Percentiles rank a stretch among this genome's conserved stretches.
These are phyloP conservation scores for Phaeophleospora eucalypticola DNA, from an alignment of 2,329 filamentous ascomycete species.

Conservation along the genomic window DNA sequence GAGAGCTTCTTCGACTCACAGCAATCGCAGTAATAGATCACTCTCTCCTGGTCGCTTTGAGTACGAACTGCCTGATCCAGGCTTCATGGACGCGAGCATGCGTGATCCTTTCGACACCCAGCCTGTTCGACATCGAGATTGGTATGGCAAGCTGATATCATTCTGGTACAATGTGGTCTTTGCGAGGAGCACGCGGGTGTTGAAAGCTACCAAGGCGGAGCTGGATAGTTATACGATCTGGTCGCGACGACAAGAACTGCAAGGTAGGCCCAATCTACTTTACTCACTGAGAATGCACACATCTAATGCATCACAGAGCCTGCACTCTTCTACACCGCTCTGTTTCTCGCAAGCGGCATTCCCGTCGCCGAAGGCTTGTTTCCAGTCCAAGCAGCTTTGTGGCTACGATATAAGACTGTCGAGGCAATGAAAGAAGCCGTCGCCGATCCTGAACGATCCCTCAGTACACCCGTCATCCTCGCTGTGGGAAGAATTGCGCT, in stretches of 20 bases:
- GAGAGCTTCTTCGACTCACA: constrained; percentile 3
- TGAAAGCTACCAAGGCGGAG: constrained; percentile 16
- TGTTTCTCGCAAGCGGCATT: constrained; percentile 23
- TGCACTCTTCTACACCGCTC: constrained; percentile 21
- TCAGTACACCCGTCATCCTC: constrained; percentile 21
- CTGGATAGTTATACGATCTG: constrained; percentile 17
- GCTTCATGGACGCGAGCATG: constrained; percentile 17
- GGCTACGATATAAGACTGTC: constrained; percentile 17
- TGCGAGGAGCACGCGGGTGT: constrained; percentile 12
- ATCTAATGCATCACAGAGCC: constrained; percentile 13
- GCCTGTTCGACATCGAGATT: constrained; percentile 19
- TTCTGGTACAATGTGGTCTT: constrained; percentile 19
- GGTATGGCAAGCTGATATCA: constrained; percentile 22
- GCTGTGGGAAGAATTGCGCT: constrained; percentile 24
- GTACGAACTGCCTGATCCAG: constrained; percentile 10
- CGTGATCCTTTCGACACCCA: constrained; percentile 22
- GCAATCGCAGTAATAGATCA: constrained; percentile 10
- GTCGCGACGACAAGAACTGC: constrained; percentile 17
- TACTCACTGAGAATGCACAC: neutral
- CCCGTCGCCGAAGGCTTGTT: constrained; percentile 20
- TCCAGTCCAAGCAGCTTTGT: constrained; percentile 14
- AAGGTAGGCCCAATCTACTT: neutral
- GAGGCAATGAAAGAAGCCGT: constrained; percentile 24
- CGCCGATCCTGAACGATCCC: constrained; percentile 16
- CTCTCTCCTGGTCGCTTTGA: constrained; percentile 13